Evolutionary conservation across 176 grass and related monocot genomes (phyloP).

Genomic region (Eleusine coracana): DNA sequence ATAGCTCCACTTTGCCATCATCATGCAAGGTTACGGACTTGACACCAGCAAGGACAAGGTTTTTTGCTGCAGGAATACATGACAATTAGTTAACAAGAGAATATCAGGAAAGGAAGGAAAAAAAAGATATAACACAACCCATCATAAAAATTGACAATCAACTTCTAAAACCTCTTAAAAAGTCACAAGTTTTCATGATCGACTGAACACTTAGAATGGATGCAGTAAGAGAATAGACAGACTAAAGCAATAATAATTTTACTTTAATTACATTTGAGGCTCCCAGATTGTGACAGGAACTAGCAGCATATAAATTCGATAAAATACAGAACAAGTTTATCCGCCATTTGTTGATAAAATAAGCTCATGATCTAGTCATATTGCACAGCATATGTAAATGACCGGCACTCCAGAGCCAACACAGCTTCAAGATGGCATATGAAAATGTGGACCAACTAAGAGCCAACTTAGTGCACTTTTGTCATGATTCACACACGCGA

Average conservation of each 20-base stretch:
- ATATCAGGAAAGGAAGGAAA: neutral
- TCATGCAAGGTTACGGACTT: constrained; percentile 81
- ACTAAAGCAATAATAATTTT: neutral
- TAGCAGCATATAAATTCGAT: neutral
- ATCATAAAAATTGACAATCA: neutral
- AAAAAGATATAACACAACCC: neutral
- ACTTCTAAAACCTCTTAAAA: neutral
- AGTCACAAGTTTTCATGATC: neutral
- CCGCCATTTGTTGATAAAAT: neutral
- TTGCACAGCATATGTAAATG: too few relatives aligned
- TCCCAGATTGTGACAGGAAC: neutral
- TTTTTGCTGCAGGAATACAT: constrained; percentile 68
- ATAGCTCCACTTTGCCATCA: constrained; percentile 69
- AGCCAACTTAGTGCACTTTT: neutral
- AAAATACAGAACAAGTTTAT: neutral
- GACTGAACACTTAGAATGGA: neutral
- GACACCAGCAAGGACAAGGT: constrained; percentile 79
- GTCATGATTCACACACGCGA: neutral
- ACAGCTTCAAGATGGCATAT: neutral
- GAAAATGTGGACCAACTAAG: too few relatives aligned
- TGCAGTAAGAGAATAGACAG: neutral
- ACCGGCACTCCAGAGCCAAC: neutral
- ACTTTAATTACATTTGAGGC: neutral
- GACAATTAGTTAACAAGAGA: neutral
- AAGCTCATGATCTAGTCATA: neutral